phyloP scores from a whole-genome alignment of 2,329 filamentous ascomycete genomes.

The Pseudogymnoascus sp. region DNA sequence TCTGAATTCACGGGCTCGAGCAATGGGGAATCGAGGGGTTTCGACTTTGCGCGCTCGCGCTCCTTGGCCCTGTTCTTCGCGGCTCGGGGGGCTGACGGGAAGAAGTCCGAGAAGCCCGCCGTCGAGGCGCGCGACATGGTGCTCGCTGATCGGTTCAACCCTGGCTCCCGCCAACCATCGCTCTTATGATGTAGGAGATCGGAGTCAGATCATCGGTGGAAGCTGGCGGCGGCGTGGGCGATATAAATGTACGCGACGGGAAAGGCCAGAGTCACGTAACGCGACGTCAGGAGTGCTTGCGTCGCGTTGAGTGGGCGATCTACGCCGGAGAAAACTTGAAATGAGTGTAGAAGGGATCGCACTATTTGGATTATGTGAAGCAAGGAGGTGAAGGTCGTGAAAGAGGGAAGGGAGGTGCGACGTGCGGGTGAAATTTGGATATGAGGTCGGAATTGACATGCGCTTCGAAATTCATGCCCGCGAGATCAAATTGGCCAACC shows the following conservation, averaged over 20 bases:
- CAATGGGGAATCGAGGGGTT: slow-evolving; percentile 23
- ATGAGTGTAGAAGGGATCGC: neutral
- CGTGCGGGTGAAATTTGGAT: neutral
- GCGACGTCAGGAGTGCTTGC: neutral
- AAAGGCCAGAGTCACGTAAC: slow-evolving; percentile 7
- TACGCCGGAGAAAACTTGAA: neutral
- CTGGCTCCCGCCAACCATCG: slow-evolving; percentile 7
- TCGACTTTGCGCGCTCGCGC: slow-evolving; percentile 49
- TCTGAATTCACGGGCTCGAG: slow-evolving; percentile 27
- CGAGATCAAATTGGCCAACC: slow-evolving; percentile 6
- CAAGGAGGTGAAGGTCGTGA: neutral
- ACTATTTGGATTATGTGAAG: neutral
- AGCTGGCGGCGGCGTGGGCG: neutral
- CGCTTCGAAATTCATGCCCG: slow-evolving; percentile 6
- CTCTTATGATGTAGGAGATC: slow-evolving; percentile 3
- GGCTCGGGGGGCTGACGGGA: slow-evolving; percentile 60
- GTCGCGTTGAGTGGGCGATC: slow-evolving; percentile 2
- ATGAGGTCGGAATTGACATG: slow-evolving; percentile 4
- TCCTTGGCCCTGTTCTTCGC: slow-evolving; percentile 51
- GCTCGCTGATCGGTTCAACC: slow-evolving; percentile 8
- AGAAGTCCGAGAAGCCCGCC: slow-evolving; percentile 80
- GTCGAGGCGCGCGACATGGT: slow-evolving; percentile 71
- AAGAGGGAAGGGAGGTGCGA: neutral
- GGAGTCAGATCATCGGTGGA: neutral
- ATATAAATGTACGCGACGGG: neutral